These are phyloP conservation scores for Neurospora sp. DNA, from an alignment of 495 filamentous ascomycete genomes.

Conservation along the genomic window DNA sequence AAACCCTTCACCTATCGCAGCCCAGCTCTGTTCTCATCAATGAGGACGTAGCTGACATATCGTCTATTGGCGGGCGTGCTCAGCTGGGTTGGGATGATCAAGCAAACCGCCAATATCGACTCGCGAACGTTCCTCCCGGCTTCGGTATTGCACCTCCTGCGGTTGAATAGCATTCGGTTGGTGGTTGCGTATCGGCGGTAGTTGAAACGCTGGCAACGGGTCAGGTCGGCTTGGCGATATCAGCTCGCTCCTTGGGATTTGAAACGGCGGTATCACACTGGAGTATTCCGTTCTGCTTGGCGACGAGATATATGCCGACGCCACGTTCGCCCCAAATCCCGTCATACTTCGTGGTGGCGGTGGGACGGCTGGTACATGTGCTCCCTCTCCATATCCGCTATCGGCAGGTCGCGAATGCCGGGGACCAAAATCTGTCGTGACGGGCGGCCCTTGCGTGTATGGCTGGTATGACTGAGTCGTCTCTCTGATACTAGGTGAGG, in stretches of 20 bases:
- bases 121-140: slow-evolving; percentile 37
- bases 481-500: slow-evolving; percentile 39
- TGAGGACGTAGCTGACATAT: not conserved
- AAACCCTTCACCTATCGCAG: not conserved
- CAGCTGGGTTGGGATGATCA: slow-evolving; percentile 28
- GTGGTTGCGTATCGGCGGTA: slow-evolving; percentile 42
- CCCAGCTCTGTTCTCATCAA: not conserved
- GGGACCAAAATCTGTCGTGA: slow-evolving; percentile 32
- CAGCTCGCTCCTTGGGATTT: slow-evolving; percentile 37
- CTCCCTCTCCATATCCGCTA: slow-evolving; percentile 25
- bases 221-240: slow-evolving; percentile 18
- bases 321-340: slow-evolving; percentile 18
- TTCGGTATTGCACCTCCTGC: slow-evolving; percentile 15
- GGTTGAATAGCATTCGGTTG: slow-evolving; percentile 21
- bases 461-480: slow-evolving; percentile 34
- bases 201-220: slow-evolving; percentile 36
- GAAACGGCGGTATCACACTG: slow-evolving; percentile 28
- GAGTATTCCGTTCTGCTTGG: slow-evolving; percentile 31
- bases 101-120: slow-evolving; percentile 47
- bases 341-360: slow-evolving; percentile 23
- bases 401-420: slow-evolving; percentile 29
- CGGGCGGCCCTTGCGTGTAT: slow-evolving; percentile 32
- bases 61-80: not conserved
- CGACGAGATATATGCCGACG: slow-evolving; percentile 28
- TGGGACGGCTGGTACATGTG: slow-evolving; percentile 11